Evolutionary conservation across 1,284 basidiomycete genomes (phyloP).

Genomic region (Microbotryomycetes sp.): DNA sequence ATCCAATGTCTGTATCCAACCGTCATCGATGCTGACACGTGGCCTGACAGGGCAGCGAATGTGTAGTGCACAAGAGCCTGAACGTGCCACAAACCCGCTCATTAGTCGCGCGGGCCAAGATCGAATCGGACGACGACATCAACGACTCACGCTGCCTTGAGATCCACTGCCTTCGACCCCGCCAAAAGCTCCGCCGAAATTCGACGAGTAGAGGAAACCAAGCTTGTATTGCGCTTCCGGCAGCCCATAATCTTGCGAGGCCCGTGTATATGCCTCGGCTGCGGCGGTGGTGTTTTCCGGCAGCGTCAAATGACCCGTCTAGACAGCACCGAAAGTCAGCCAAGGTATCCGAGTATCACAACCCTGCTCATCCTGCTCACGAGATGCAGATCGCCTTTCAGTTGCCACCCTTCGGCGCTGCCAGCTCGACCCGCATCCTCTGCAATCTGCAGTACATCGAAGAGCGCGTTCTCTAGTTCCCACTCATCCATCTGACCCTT

Average conservation of each 20-base stretch:
- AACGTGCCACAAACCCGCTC: constrained; percentile 51
- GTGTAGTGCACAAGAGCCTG: constrained; percentile 85
- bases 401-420: constrained; percentile 65
- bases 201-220: constrained; percentile 76
- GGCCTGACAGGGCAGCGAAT: constrained; percentile 79
- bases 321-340: neutral
- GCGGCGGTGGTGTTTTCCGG: constrained; percentile 38
- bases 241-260: constrained; percentile 64
- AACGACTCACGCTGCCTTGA: constrained; percentile 48
- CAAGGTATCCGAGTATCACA: neutral
- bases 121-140: constrained; percentile 35
- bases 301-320: constrained; percentile 42
- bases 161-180: constrained; percentile 50
- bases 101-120: neutral
- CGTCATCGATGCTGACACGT: constrained; percentile 83
- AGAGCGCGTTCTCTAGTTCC: constrained; percentile 19
- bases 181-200: constrained; percentile 45
- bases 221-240: constrained; percentile 75
- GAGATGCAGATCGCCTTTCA: constrained; percentile 63
- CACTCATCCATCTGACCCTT: constrained; percentile 7
- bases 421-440: constrained; percentile 70
- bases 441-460: constrained; percentile 34
- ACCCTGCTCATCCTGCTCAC: constrained; percentile 47
- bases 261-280: constrained; percentile 43
- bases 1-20: constrained; percentile 92